These are phyloP conservation scores for Stygiomarasmius scandens DNA, from an alignment of 1,284 basidiomycete species.

Conservation along the genomic window DNA sequence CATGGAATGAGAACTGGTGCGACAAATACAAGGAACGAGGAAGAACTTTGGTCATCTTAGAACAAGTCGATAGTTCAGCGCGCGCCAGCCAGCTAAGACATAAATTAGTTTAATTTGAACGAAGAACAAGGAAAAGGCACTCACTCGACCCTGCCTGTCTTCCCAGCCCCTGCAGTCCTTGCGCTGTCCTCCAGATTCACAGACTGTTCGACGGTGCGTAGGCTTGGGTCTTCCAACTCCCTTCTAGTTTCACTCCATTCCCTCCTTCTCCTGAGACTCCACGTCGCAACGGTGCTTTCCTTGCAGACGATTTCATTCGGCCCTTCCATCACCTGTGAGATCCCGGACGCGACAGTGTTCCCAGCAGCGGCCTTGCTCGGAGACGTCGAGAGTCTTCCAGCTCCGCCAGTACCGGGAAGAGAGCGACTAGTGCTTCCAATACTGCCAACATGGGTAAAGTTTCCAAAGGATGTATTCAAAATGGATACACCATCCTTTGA, in stretches of 20 bases:
- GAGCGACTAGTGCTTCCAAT: conserved; percentile 39
- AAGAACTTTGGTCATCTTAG: conserved; percentile 57
- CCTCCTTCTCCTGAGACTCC: conserved; percentile 58
- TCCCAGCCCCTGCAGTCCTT: conserved; percentile 5
- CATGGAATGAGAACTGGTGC: conserved; percentile 80
- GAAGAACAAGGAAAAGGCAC: conserved; percentile 20
- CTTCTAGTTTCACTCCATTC: conserved; percentile 60
- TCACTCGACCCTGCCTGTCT: conserved; percentile 28
- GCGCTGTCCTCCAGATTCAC: background rate
- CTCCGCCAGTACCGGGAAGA: conserved; percentile 36
- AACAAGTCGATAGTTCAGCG: conserved; percentile 79
- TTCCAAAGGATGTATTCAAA: conserved; percentile 3
- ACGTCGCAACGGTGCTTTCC: conserved; percentile 64
- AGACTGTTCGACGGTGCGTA: background rate
- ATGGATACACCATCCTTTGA: conserved; percentile 9
- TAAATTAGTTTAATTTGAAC: background rate
- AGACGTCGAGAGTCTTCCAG: conserved; percentile 30
- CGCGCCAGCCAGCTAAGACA: conserved; percentile 64
- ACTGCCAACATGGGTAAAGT: conserved; percentile 32
- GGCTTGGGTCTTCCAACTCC: conserved; percentile 25
- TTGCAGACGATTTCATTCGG: conserved; percentile 51
- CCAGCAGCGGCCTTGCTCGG: conserved; percentile 21
- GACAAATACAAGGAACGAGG: conserved; percentile 79
- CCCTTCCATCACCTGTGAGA: conserved; percentile 34
- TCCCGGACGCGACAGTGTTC: conserved; percentile 28